Evolutionary conservation across 1,139 yeast species (phyloP).

Genomic region (Yamadazyma aaseri): DNA sequence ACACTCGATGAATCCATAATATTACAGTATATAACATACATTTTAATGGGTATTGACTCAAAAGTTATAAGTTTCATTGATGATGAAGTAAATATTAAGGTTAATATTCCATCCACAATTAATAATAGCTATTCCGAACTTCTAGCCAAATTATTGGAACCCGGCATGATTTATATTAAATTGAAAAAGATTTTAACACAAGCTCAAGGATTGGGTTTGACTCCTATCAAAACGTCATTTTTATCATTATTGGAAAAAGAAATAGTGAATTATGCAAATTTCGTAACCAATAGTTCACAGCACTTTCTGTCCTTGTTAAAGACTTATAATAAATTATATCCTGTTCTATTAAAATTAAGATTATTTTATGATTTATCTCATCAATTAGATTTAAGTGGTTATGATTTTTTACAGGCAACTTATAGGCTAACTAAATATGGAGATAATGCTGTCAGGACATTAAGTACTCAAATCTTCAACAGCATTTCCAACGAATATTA

Average conservation of each 20-base stretch:
- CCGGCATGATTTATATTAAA: conserved; percentile 63
- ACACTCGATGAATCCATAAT: conserved; percentile 49
- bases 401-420: conserved; percentile 55
- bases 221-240: conserved; percentile 67
- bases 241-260: conserved; percentile 54
- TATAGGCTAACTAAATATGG: conserved; percentile 60
- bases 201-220: conserved; percentile 16
- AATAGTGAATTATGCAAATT: conserved; percentile 52
- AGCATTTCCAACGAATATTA: conserved; percentile 61
- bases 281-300: conserved; percentile 28
- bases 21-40: conserved; percentile 58
- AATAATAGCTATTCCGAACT: conserved; percentile 60
- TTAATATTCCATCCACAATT: conserved; percentile 50
- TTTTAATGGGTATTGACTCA: conserved; percentile 74
- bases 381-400: conserved; percentile 46
- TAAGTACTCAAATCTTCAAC: conserved; percentile 47
- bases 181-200: conserved; percentile 23
- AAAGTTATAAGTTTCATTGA: conserved; percentile 51
- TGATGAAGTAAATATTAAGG: conserved; percentile 23
- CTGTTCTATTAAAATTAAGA: conserved; percentile 53
- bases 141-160: conserved; percentile 62
- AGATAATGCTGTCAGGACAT: conserved; percentile 47
- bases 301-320: conserved; percentile 27
- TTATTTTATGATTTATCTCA: conserved; percentile 46
- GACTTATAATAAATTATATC: conserved; percentile 44